phyloP scores from a whole-genome alignment of 1,139 yeast species.

The Debaryomyces coudertii region DNA sequence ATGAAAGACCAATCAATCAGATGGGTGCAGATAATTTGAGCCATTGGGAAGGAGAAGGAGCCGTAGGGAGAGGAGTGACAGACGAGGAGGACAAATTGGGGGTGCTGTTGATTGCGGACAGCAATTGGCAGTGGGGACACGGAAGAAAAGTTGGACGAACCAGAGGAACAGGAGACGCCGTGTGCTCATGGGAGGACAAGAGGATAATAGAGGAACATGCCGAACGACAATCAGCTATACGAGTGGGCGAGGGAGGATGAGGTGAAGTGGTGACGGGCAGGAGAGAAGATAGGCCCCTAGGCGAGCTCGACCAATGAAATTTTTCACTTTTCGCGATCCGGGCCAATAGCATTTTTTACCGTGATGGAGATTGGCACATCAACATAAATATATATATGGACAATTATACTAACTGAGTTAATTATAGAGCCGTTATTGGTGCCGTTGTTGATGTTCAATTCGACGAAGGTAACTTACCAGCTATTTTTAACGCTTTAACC shows the following conservation, averaged over 20 bases:
- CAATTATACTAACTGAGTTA: conserved; percentile 11
- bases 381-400: conserved; percentile 5
- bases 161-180: neutral
- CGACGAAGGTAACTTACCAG: conserved; percentile 96
- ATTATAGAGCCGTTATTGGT: conserved; percentile 92
- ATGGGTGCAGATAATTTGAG: neutral
- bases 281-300: conserved; percentile 1
- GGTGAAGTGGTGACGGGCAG: neutral
- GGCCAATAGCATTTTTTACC: conserved; percentile 13
- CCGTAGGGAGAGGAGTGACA: neutral
- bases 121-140: neutral
- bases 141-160: neutral
- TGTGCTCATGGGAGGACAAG: neutral
- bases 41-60: neutral
- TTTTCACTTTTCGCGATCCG: conserved; percentile 25
- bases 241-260: neutral
- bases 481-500: conserved; percentile 94
- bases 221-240: neutral
- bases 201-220: neutral
- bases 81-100: neutral
- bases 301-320: conserved; percentile 35
- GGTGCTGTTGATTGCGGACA: neutral
- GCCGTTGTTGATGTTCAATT: conserved; percentile 99
- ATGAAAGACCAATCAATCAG: conserved; percentile 8
- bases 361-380: conserved; percentile 2